Evolutionary conservation across 1,139 yeast species (phyloP), one percentile per base, ranked within the genome.

Genomic region (Saccharomyces uvarum): DNA sequence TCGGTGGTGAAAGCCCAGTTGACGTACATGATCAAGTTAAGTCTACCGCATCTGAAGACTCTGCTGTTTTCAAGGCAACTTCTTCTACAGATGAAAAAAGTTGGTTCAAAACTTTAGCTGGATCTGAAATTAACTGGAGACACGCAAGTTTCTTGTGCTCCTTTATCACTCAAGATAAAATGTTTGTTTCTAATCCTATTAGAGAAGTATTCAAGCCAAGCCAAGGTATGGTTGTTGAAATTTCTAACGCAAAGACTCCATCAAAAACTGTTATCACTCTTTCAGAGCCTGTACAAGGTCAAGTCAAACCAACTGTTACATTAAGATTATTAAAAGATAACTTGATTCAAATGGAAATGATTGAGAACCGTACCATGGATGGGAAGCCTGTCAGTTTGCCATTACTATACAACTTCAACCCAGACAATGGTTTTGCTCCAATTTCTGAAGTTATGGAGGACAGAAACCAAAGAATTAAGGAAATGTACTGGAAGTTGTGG

Each of bases 401-500:
- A 62, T 81, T 93, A 75, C 77, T 84, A 61, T 95, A 86, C 81
- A 80, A 76, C 55, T 93, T 86, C 77, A 78, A 83, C 66, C 90
- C 96, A 51, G 79, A 81, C 53, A 88, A 87, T 70, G 99, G 99
- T 24, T 91, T 86, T 71, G 96, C 97, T 57, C 98, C 99, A 69
- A 88, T 93, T 63, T 78, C 84, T 63, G 99, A 93, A 75, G 80
- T 86, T 48, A 87, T 89, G 86, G 87, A 83, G 62, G 95, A 84
- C 66, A 86, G 99, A 77, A 95, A 93, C 73, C 83, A 82, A 56
- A 83, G 98, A 74, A 91, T 95, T 73, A 93, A 93, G 78, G 84
- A 85, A 73, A 89, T 93, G 78, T 93, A 93, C 83, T 95, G 99
- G 99, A 84, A 85, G 70, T 78, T 90, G 66, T 93, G 99, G 99